Base-by-base conservation (phyloP, 495 filamentous ascomycete genomes). In the Penicillium paradoxum region DNA sequence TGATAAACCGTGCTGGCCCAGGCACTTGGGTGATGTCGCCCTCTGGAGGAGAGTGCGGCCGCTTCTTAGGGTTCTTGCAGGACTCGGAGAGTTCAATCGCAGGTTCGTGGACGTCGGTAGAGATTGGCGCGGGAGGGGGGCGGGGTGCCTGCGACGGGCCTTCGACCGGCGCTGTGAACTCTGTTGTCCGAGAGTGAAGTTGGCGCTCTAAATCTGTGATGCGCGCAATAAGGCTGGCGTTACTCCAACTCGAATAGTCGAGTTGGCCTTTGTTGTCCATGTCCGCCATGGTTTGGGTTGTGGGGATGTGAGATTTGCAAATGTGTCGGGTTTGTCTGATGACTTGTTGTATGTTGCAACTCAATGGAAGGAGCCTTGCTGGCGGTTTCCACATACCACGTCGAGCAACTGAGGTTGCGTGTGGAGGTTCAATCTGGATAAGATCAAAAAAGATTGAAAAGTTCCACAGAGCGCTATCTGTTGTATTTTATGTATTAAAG, bases 181-280 rank as follows among this genome's bases (percentile, higher is more conserved):
- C 67, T 6, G 68, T 63, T 41, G 62, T 78, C 52, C 74, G 74
- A 37, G 67, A 70, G 42, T 77, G 68, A 6, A 88, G 68, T 57
- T 85, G 72, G 41, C 69, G 66, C 64, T 95, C 89, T 13, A 95
- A 74, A 37, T 78, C 67, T 9, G 70, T 74, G 27, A 95, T 81
- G 3, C 86, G 78, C 50, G 80, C 64, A 53, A 93, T 78, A 18
- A 93, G 75, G 43, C 75, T 79, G 15, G 81, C 73, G 46, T 80
- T 82, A 17, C 78, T 82, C 88, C 88, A 92, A 33, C 70, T 70
- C 13, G 76, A 71, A 58, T 84, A 83, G 58, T 78, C 76, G 24
- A 65, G 53, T 40, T 54, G 49, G 43, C 19, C 45, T 33, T 59
- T 57, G 43, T 46, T 46, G 49, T 27, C 36, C 34, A 17, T 44